Evolutionary conservation across 106 monocot genomes (phyloP), one percentile per base, ranked within the genome.

Genomic region (Platanthera guangdongensis): DNA sequence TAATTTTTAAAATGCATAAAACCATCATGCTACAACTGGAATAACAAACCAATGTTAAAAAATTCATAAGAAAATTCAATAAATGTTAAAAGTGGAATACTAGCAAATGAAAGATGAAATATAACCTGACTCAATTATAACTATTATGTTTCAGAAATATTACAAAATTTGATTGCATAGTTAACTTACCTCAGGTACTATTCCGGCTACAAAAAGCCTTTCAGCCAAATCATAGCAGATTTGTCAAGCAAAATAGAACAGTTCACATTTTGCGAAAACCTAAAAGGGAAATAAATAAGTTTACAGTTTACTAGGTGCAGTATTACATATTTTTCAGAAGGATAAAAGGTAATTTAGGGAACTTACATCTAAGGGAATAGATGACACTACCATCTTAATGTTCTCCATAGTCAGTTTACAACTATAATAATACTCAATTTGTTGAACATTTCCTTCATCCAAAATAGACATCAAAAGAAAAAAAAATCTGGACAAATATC

Each of bases 171-270:
- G 4, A 28, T 65, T 25, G 25, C 25, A 25, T 25, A 49, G 50
- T 50, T 47, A 47, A 8, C 63, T 81, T 83, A 90, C 90, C 88
- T 92, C 90, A 81, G 73, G 80, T 51, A 87, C 13, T 51, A 62
- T 69, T 76, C 95, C 92, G 57, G 62, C 48, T 68, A 76, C 80
- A 12, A 84, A 80, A 57, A 95, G 76, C 52, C 90, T 86, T 79
- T 90, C 86, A 67, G 95, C 84, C 74, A 95, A 82, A 84, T 95
- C 90, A 79, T 88, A 82, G 46, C 90, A 92, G 51, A 92, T 83
- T 80, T 83, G 76, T 73, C 87, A 80, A 73, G 92, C 90, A 82
- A 81, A 28, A 78, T 83, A 85, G 62, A 79, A 71, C 72, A 82
- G 82, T 77, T 84, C 80, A 74, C 80, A 80, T 49, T 80, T 11